Percentiles rank a stretch among this genome's conserved stretches.
These are phyloP conservation scores for Gaertneriomyces sp. DNA, from an alignment of 192 early-diverging fungal genomes.

Conservation along the genomic window DNA sequence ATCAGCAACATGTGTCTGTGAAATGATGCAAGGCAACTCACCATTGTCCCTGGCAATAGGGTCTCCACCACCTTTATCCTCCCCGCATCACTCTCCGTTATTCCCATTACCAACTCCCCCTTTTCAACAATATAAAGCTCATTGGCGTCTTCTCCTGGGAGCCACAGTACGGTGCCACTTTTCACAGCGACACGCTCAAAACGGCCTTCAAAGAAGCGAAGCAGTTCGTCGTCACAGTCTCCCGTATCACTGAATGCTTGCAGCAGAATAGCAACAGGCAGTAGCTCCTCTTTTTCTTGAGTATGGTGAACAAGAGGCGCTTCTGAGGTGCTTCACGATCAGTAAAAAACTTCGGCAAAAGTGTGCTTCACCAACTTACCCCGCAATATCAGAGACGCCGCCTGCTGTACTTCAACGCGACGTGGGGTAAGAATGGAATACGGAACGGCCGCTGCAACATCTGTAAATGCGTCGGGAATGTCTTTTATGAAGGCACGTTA, in stretches of 20 bases:
- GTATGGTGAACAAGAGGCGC: no score
- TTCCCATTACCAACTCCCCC: constrained; percentile 61
- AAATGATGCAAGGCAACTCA: constrained; percentile 28
- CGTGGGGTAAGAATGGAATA: constrained; percentile 29
- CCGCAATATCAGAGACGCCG: constrained; percentile 30
- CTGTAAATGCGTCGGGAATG: background rate
- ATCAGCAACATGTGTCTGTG: background rate
- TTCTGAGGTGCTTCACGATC: no score
- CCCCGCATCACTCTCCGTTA: constrained; percentile 28
- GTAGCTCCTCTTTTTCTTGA: constrained; percentile 7
- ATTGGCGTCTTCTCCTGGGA: constrained; percentile 50
- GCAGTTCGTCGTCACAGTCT: constrained; percentile 19
- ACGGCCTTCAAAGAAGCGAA: constrained; percentile 9
- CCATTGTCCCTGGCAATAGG: constrained; percentile 85
- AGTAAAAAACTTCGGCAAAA: no score
- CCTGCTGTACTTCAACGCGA: constrained; percentile 16
- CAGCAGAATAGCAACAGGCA: constrained; percentile 22
- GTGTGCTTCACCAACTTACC: constrained; percentile 2
- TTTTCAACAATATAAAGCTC: constrained; percentile 75
- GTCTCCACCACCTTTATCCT: constrained; percentile 66
- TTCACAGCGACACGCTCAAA: constrained; percentile 61
- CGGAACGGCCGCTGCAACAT: background rate
- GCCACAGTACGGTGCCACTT: constrained; percentile 65
- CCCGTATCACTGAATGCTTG: constrained; percentile 32
- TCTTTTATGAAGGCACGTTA: background rate